These are phyloP conservation scores for Pulveroboletus frians DNA, from an alignment of 768 basidiomycete genomes.

Conservation along the genomic window DNA sequence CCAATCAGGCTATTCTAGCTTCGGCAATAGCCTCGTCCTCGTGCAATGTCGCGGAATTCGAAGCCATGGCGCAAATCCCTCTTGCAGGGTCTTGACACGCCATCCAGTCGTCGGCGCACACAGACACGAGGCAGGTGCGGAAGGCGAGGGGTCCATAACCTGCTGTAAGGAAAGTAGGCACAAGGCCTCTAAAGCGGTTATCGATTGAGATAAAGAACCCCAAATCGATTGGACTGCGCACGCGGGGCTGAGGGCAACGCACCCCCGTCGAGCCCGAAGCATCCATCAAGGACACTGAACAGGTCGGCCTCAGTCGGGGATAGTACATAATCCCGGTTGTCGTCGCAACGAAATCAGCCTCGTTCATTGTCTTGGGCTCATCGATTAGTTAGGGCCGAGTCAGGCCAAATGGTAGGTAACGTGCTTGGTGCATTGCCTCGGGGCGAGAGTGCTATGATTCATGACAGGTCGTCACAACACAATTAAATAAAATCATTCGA, in stretches of 20 bases:
- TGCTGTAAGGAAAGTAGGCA: constrained; percentile 58
- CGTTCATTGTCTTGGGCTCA: constrained; percentile 40
- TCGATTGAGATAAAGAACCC: constrained; percentile 38
- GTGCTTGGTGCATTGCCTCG: constrained; percentile 39
- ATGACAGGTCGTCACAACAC: constrained; percentile 5
- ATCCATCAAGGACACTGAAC: constrained; percentile 51
- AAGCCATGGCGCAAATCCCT: constrained; percentile 33
- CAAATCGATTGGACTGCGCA: constrained; percentile 56
- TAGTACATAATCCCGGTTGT: constrained; percentile 6
- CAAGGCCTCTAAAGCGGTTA: constrained; percentile 53
- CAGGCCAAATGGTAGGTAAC: constrained; percentile 39
- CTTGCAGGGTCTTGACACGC: constrained; percentile 44
- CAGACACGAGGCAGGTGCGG: constrained; percentile 58
- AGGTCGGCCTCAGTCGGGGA: constrained; percentile 34
- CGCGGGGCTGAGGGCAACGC: not conserved
- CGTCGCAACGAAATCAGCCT: constrained; percentile 13
- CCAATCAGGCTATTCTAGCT: constrained; percentile 55
- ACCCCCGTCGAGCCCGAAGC: not conserved
- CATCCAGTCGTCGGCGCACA: constrained; percentile 49
- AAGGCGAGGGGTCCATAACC: constrained; percentile 60
- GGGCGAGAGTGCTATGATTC: constrained; percentile 41
- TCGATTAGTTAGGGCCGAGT: constrained; percentile 51
- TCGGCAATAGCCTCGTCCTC: constrained; percentile 30
- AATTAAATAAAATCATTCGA: constrained; percentile 1
- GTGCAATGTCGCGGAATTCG: constrained; percentile 14